These are phyloP conservation scores for Drosera spatulata DNA, from an alignment of 179 eudicot genomes.

Conservation along the genomic window DNA sequence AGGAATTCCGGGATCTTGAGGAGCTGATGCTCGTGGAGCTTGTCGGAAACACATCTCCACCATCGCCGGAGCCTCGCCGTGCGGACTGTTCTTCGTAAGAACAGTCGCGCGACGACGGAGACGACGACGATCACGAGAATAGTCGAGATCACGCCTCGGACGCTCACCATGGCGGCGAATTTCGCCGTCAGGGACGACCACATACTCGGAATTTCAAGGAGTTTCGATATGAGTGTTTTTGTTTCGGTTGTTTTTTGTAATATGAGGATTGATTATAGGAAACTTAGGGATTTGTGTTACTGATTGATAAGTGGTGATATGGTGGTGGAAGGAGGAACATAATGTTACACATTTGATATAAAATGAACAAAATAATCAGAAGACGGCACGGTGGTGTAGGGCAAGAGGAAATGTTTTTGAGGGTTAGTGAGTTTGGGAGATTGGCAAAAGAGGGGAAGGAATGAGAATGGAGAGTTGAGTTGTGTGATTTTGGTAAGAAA, in stretches of 20 bases:
- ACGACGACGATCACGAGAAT: background rate
- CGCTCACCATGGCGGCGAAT: slow-evolving; percentile 1
- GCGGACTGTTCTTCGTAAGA: slow-evolving; percentile 19
- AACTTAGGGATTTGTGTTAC: too few species aligned
- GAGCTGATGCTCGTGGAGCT: slow-evolving; percentile 48
- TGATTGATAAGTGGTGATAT: too few species aligned
- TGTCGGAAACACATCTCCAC: slow-evolving; percentile 27
- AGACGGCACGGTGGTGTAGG: too few species aligned
- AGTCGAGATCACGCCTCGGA: slow-evolving; percentile 3
- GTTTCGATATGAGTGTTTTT: too few species aligned
- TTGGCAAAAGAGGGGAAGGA: background rate
- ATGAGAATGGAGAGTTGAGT: slow-evolving; percentile 46
- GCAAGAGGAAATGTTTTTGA: background rate
- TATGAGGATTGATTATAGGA: too few species aligned
- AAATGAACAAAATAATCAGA: too few species aligned
- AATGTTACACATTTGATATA: too few species aligned
- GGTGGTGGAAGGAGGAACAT: too few species aligned
- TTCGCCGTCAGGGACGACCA: too few species aligned
- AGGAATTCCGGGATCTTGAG: slow-evolving; percentile 69
- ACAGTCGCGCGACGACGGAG: background rate
- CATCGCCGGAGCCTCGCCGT: slow-evolving; percentile 11
- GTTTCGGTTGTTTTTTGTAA: too few species aligned
- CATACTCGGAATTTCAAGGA: too few species aligned
- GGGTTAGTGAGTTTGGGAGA: background rate
- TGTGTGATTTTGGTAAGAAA: background rate